Conservation (phyloP, 2,329 filamentous ascomycete genomes). For the Clonostachys sp. region DNA sequence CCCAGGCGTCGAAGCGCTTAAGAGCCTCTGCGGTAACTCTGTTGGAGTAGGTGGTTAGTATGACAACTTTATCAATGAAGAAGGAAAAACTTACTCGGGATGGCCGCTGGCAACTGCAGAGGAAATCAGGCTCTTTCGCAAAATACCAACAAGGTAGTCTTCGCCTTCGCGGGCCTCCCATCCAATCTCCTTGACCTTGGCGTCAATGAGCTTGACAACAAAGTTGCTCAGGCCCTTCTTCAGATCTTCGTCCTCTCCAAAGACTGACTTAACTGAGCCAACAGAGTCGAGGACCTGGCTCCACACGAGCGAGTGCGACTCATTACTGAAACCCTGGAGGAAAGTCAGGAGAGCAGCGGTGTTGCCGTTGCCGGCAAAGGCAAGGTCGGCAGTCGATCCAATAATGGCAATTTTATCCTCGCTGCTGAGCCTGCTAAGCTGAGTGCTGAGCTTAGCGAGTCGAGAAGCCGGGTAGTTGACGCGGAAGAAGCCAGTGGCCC, state of each 20-base stretch:
- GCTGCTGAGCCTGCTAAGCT: slow-evolving; percentile 70
- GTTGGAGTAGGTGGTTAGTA: background rate
- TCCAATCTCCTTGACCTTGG: slow-evolving; percentile 73
- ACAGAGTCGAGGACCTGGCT: slow-evolving; percentile 77
- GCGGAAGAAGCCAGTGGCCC: slow-evolving; percentile 84
- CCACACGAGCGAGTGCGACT: slow-evolving; percentile 87
- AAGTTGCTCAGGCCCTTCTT: slow-evolving; percentile 74
- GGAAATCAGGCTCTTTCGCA: slow-evolving; percentile 76
- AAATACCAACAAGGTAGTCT: slow-evolving; percentile 75
- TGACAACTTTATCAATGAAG: background rate
- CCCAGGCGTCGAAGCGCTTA: slow-evolving; percentile 77
- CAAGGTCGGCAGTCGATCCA: slow-evolving; percentile 84
- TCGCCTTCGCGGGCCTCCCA: slow-evolving; percentile 80
- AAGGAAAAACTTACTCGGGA: slow-evolving; percentile 50
- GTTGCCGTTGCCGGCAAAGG: slow-evolving; percentile 78
- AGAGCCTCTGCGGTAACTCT: slow-evolving; percentile 67
- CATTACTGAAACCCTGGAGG: slow-evolving; percentile 75
- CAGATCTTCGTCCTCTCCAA: slow-evolving; percentile 69
- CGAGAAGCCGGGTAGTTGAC: slow-evolving; percentile 89
- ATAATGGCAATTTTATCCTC: slow-evolving; percentile 92
- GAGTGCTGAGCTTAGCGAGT: slow-evolving; percentile 72
- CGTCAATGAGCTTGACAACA: slow-evolving; percentile 69
- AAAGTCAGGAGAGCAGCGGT: slow-evolving; percentile 81
- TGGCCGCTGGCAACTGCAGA: slow-evolving; percentile 75
- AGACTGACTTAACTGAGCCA: slow-evolving; percentile 75